phyloP scores from a whole-genome alignment of 441 rosid species.

The Geranium incanum region DNA sequence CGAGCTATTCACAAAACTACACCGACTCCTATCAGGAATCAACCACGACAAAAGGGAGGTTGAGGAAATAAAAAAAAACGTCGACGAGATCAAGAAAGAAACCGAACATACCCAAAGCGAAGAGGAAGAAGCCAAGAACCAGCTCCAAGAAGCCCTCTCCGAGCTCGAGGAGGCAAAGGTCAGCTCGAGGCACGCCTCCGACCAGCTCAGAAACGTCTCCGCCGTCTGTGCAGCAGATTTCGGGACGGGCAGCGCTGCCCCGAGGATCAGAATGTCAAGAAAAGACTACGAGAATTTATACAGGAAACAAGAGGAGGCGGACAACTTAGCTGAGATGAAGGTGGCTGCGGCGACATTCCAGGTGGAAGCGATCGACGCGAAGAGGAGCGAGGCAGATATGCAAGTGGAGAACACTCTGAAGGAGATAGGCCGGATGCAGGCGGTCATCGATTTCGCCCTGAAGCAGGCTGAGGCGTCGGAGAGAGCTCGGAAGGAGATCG shows the following conservation, averaged over 20 bases:
- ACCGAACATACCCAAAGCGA: constrained; percentile 50
- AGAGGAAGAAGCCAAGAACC: constrained; percentile 66
- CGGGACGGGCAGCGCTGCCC: constrained; percentile 43
- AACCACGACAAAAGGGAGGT: constrained; percentile 61
- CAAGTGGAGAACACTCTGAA: constrained; percentile 54
- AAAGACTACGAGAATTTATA: constrained; percentile 72
- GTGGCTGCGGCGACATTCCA: constrained; percentile 93
- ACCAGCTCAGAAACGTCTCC: constrained; percentile 55
- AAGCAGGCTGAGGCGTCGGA: constrained; percentile 94
- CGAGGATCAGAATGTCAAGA: constrained; percentile 63
- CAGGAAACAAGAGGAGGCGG: constrained; percentile 67
- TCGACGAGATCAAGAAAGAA: constrained; percentile 56
- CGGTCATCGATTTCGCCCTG: constrained; percentile 55
- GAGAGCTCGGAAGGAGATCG: constrained; percentile 83
- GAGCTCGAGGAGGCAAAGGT: constrained; percentile 80
- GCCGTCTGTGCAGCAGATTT: constrained; percentile 72
- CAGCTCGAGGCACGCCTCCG: constrained; percentile 59
- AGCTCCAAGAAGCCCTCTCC: constrained; percentile 54
- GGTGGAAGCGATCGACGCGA: constrained; percentile 86
- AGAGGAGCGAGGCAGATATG: constrained; percentile 74
- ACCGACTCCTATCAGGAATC: constrained; percentile 58
- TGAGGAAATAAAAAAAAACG: constrained; percentile 54
- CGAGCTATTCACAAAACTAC: constrained; percentile 69
- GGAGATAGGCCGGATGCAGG: constrained; percentile 71
- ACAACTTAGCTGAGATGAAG: constrained; percentile 76